These are phyloP conservation scores for Quercus phellos DNA, from an alignment of 331 rosid genomes.

Conservation along the genomic window DNA sequence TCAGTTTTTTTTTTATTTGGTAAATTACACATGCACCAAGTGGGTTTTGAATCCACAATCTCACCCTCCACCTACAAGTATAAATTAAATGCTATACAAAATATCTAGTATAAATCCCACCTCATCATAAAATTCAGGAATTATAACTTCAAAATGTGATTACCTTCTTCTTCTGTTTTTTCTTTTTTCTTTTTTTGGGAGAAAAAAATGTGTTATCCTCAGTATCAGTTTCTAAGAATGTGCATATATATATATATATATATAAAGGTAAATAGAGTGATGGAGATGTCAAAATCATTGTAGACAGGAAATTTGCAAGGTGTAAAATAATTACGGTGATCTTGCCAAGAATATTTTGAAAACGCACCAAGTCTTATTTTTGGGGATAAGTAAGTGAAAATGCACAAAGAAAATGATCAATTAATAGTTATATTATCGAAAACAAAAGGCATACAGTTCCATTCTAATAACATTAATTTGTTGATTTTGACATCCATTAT, in stretches of 20 bases:
- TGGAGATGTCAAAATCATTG: not conserved
- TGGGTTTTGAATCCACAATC: no score
- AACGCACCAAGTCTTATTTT: not conserved
- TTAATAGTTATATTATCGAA: not conserved
- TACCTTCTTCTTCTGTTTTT: no score
- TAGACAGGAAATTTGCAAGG: not conserved
- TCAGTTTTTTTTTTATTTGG: not conserved
- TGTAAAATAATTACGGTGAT: not conserved
- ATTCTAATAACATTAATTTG: not conserved
- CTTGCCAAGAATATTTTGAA: not conserved
- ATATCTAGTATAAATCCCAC: not conserved
- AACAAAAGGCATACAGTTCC: not conserved
- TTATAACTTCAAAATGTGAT: no score
- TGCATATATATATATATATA: not conserved
- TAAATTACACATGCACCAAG: no score
- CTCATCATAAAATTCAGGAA: no score
- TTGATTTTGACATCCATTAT: not conserved
- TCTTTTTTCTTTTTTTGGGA: no score
- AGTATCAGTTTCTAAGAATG: not conserved
- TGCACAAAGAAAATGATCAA: not conserved
- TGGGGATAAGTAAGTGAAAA: not conserved
- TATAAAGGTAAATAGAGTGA: not conserved
- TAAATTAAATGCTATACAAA: conserved; percentile 15
- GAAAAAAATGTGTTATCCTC: no score
- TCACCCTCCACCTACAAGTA: conserved; percentile 31